Percentiles rank a stretch among this genome's conserved stretches.
Conservation (phyloP, 108 stramenopile genomes). For the Seminavis robusta region DNA sequence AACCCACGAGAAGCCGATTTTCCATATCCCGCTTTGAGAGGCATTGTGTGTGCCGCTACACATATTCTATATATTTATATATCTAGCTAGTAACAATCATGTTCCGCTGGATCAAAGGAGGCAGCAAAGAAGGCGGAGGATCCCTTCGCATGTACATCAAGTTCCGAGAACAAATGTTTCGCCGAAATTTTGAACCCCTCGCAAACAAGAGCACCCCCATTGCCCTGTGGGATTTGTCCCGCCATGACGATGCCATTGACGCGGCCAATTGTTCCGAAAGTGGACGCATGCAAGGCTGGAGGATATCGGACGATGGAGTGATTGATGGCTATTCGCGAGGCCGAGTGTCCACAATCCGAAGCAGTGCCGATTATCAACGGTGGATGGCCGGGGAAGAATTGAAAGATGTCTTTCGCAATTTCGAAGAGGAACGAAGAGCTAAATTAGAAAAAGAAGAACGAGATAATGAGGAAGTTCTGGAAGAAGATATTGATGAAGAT, state of each 20-base stretch:
- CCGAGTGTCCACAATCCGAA: conserved; percentile 10
- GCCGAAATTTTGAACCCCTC: conserved; percentile 23
- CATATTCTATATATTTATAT: too few relatives aligned
- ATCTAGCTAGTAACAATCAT: too few relatives aligned
- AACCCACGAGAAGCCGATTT: too few relatives aligned
- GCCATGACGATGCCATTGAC: conserved; percentile 69
- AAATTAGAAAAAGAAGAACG: conserved; percentile 18
- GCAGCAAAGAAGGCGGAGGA: conserved; percentile 1
- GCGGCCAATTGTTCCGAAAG: conserved; percentile 27
- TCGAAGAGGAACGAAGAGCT: conserved; percentile 10
- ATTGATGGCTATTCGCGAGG: conserved; percentile 72
- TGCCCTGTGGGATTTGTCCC: conserved; percentile 67
- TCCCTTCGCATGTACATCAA: conserved; percentile 1
- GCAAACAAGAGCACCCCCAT: conserved; percentile 51
- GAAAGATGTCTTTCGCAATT: background rate
- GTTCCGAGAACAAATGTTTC: conserved; percentile 1
- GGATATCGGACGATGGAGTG: conserved; percentile 75
- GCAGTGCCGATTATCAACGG: conserved; percentile 20
- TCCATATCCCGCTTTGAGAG: too few relatives aligned
- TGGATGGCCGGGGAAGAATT: background rate
- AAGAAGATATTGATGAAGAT: conserved; percentile 4
- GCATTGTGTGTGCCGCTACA: too few relatives aligned
- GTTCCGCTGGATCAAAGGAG: conserved; percentile 1
- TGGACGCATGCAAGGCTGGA: conserved; percentile 52
- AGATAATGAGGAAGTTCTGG: background rate